Evolutionary conservation across 805 yeast species (phyloP).

Genomic region (Cyberlindnera bimundalis): DNA sequence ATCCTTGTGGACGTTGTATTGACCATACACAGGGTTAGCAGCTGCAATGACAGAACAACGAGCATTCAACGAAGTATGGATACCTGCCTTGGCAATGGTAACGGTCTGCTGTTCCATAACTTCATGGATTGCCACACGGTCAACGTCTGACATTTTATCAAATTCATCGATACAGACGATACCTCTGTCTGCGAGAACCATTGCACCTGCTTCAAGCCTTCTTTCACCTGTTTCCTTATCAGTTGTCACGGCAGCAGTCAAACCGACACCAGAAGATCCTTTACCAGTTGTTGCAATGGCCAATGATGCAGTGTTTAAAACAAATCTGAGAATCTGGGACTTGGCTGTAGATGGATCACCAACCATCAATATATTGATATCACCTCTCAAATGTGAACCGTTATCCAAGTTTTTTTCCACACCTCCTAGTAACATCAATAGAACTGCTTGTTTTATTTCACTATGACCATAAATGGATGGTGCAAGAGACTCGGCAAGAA

Average conservation of each 20-base stretch:
- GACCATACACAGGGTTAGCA: conserved; percentile 96
- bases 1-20: conserved; percentile 91
- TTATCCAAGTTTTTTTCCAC: conserved; percentile 89
- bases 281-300: conserved; percentile 99
- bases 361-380: conserved; percentile 91
- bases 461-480: conserved; percentile 96
- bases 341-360: conserved; percentile 99
- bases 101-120: conserved; percentile 99
- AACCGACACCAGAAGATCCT: conserved; percentile 99
- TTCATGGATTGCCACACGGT: conserved; percentile 97
- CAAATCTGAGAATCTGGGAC: conserved; percentile 92
- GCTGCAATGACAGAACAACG: conserved; percentile 97
- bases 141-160: conserved; percentile 95
- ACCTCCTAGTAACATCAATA: conserved; percentile 90
- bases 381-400: conserved; percentile 97
- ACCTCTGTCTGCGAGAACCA: conserved; percentile 97
- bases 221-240: conserved; percentile 98
- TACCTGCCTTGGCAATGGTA: conserved; percentile 97
- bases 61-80: conserved; percentile 93
- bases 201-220: conserved; percentile 96
- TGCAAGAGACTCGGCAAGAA: conserved; percentile 82
- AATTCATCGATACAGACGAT: conserved; percentile 98
- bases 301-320: conserved; percentile 87
- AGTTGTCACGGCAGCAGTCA: conserved; percentile 96
- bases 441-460: conserved; percentile 83